phyloP scores from a whole-genome alignment of 2,329 filamentous ascomycete genomes.

The Pyrenophora tritici-repentis region DNA sequence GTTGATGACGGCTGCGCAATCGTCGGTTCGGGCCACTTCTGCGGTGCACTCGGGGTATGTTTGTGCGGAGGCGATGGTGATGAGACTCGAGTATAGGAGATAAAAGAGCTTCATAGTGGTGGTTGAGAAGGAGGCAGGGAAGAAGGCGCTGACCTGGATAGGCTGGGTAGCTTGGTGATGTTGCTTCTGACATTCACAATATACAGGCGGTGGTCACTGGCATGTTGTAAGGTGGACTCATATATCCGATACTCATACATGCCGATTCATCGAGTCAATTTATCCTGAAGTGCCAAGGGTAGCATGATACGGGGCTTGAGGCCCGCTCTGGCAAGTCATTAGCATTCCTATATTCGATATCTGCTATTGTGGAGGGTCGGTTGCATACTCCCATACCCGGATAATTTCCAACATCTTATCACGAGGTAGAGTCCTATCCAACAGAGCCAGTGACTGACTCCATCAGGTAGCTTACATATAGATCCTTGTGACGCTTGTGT shows the following conservation, averaged over 20 bases:
- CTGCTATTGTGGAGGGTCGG: not conserved
- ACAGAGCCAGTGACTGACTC: too few species aligned
- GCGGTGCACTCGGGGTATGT: slow-evolving; percentile 29
- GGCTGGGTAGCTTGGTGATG: not conserved
- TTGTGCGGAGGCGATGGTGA: slow-evolving; percentile 19
- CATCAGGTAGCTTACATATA: too few species aligned
- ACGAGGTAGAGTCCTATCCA: not conserved
- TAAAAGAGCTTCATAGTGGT: slow-evolving; percentile 21
- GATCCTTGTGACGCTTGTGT: not conserved
- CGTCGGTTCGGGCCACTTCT: slow-evolving; percentile 32
- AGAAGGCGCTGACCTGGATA: too few species aligned
- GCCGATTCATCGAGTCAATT: not conserved
- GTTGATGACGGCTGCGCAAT: slow-evolving; percentile 38
- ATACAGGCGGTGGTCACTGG: not conserved
- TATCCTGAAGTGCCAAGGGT: not conserved
- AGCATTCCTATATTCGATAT: too few species aligned
- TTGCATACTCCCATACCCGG: not conserved
- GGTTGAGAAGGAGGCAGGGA: not conserved
- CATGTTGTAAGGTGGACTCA: not conserved
- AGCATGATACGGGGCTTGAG: too few species aligned
- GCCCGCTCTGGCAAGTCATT: too few species aligned
- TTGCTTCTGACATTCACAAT: too few species aligned
- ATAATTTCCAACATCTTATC: not conserved
- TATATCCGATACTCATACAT: not conserved
- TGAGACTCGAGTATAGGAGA: slow-evolving; percentile 13